Evolutionary conservation across 257 asterid genomes (phyloP), one percentile per base, ranked within the genome.

Genomic region (Primulina tabacum): DNA sequence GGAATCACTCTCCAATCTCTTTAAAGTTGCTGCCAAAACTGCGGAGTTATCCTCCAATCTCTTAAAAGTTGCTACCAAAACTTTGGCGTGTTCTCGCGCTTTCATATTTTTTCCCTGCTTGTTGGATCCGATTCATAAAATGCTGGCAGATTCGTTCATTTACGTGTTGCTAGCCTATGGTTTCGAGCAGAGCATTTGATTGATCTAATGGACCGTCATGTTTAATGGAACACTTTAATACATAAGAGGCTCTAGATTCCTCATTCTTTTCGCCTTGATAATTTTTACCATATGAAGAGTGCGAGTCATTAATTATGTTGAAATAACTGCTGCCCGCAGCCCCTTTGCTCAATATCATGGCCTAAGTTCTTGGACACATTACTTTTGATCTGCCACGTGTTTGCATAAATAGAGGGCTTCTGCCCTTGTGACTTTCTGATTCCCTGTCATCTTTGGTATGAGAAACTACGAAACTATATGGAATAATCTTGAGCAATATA

Each of bases 151-250:
- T 67, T 14, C 37, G 62, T 67, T 62, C n/a, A 1, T 61, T 20
- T 62, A 40, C 60, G 10, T 74, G 66, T 75, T 71, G 34, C 65
- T 63, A 71, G 71, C 57, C 0, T 2, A 29, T 47, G 70, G 68
- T 34, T 56, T 35, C 57, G 55, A 65, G 34, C 69, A 24, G 30
- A 65, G 9, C 57, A 5, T 50, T 69, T 38, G 47, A 26, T 69
- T 61, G 56, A 35, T 67, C 38, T 6, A 72, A 33, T 70, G 70
- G 71, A 69, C 67, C 28, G 28, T 26, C 65, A 24, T 71, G 74
- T 55, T 74, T 77, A 47, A 21, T 14, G 70, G 52, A 64, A 64
- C 71, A 69, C 65, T 72, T 73, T 74, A 64, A 43, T 55, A 74
- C 52, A 71, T 50, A 64, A 62, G 65, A 65, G 69, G 59, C 58